These are phyloP conservation scores for Alternaria sp. DNA, from an alignment of 2,329 filamentous ascomycete species.

Conservation along the genomic window DNA sequence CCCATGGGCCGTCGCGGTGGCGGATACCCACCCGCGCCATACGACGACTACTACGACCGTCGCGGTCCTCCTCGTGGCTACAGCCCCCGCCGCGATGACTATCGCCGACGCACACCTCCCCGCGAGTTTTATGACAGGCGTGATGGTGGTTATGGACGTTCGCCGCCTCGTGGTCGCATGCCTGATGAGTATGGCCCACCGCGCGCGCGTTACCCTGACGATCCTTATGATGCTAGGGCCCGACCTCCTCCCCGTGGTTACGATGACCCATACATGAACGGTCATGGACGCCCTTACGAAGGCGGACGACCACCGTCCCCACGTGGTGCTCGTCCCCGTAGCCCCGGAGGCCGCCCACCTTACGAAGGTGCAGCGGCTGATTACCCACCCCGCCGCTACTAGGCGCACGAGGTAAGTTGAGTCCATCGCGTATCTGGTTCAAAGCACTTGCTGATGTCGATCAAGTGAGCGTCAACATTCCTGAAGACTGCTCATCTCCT, in stretches of 20 bases:
- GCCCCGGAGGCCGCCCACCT: conserved; percentile 67
- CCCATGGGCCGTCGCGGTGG: conserved; percentile 65
- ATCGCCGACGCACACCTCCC: conserved; percentile 78
- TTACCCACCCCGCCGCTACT: conserved; percentile 52
- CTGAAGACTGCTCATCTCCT: background rate
- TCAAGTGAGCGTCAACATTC: conserved; percentile 2
- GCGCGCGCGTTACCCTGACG: conserved; percentile 71
- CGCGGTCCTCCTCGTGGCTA: conserved; percentile 83
- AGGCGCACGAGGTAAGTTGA: conserved; percentile 20
- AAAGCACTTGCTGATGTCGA: conserved; percentile 2
- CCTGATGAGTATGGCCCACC: conserved; percentile 77
- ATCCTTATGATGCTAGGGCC: conserved; percentile 69
- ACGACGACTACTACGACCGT: conserved; percentile 77
- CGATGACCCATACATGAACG: conserved; percentile 66
- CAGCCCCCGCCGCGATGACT: conserved; percentile 84
- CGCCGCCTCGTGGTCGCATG: conserved; percentile 71
- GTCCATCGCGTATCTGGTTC: background rate
- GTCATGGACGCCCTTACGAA: conserved; percentile 63
- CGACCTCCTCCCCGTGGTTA: conserved; percentile 63
- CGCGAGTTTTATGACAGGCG: conserved; percentile 86
- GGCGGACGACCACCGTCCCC: conserved; percentile 54
- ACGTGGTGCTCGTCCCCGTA: conserved; percentile 45
- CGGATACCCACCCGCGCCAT: conserved; percentile 65
- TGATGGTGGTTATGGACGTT: conserved; percentile 64
- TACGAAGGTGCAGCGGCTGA: conserved; percentile 55